Evolutionary conservation across 2,329 filamentous ascomycete genomes (phyloP).

Genomic region (Aspergillus melleus): DNA sequence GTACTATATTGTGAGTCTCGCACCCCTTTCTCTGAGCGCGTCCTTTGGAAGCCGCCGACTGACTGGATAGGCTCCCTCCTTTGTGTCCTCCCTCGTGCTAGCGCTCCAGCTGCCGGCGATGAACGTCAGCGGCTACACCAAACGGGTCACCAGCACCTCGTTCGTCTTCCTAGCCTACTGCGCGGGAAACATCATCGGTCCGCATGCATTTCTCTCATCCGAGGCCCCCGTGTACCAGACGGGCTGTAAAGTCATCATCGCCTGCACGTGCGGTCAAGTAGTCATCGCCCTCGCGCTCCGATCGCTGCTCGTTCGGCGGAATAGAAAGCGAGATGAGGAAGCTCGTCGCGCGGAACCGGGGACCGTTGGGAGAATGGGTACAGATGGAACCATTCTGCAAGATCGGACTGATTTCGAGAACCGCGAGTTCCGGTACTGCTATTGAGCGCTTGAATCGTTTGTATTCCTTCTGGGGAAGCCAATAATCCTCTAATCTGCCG

Average conservation of each 20-base stretch:
- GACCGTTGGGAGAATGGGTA: neutral
- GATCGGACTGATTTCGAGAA: slow-evolving; percentile 31
- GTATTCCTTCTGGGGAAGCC: no score
- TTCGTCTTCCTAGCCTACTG: slow-evolving; percentile 48
- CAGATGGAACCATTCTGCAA: slow-evolving; percentile 13
- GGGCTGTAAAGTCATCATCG: slow-evolving; percentile 53
- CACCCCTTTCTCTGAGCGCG: neutral
- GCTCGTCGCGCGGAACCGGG: slow-evolving; percentile 9
- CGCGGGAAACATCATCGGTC: slow-evolving; percentile 48
- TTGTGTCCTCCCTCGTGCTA: slow-evolving; percentile 54
- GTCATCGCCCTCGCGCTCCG: slow-evolving; percentile 21
- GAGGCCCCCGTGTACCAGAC: slow-evolving; percentile 52
- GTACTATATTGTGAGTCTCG: slow-evolving; percentile 47
- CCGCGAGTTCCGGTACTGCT: no score
- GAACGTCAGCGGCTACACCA: slow-evolving; percentile 52
- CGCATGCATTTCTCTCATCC: slow-evolving; percentile 44
- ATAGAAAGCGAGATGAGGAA: slow-evolving; percentile 20
- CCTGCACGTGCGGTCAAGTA: slow-evolving; percentile 25
- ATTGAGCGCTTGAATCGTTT: no score
- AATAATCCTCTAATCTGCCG: no score
- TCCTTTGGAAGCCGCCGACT: neutral
- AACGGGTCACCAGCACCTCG: slow-evolving; percentile 50
- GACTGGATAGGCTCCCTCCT: slow-evolving; percentile 37
- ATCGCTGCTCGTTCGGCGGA: slow-evolving; percentile 18
- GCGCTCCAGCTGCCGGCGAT: slow-evolving; percentile 46